Evolutionary conservation across 805 yeast genomes (phyloP), one percentile per base, ranked within the genome.

Genomic region (Candida boleticola): DNA sequence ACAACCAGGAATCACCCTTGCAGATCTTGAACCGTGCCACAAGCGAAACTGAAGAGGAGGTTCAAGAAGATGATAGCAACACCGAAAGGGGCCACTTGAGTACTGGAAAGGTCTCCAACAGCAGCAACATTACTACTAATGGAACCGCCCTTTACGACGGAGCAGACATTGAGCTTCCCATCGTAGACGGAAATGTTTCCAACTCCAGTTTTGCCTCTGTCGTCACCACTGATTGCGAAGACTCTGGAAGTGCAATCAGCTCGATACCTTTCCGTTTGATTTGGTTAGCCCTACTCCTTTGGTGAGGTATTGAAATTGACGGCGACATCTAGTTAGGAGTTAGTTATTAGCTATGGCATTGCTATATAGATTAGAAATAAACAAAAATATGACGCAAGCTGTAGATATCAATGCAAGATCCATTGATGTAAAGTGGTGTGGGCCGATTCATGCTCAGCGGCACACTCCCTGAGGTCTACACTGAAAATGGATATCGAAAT

Each of bases 211-310:
- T 7, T 27, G 32, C 39, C 4, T 36, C 39, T 18, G 30, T 36
- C 6, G 39, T 36, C 14, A 29, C 36, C 27, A 29, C 36, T 22
- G 35, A 29, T 10, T 38, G 41, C 13, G 41, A 38, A 19, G 29
- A 38, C 29, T 13, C 14, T 9, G 41, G 29, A 14, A 23, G 13
- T 22, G 10, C 14, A 5, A 19, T 23, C 27, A 23, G 27, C 27
- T 23, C 11, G 10, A 23, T 11, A 7, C 27, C 27, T 7, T 23
- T 23, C 27, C 11, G 27, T 7, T 7, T 23, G 11, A 11, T 11
- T 23, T 23, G 27, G 7, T 23, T 23, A 11, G 27, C 27, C 10
- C 7, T 23, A 11, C 27, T 23, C 11, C 27, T 23, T 23, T 23
- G 11, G 27, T n/a, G n/a, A n/a, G n/a, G n/a, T n/a, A n/a, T n/a